Base-by-base conservation (phyloP, 257 asterid species). In the Ophiorrhiza pumila region DNA sequence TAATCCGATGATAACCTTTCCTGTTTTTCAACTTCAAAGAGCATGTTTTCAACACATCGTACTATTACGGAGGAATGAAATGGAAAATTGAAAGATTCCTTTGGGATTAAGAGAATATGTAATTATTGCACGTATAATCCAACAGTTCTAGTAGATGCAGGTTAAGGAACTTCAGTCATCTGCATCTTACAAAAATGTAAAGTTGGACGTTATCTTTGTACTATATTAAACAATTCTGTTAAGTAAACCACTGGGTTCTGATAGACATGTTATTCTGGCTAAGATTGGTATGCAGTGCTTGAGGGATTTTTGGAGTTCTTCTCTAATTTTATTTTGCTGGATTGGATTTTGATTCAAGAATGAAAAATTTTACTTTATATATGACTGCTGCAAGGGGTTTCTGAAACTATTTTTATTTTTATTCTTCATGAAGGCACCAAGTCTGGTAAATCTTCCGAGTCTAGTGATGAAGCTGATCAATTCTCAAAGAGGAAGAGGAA, bases 401-500 rank as follows among this genome's bases (percentile, higher is more conserved):
- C 23, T 68, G 15, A 11, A 31, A 13, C 34, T 34, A 2, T 1
- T 63, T 34, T 23, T n/a, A n/a, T n/a, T 25, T 14, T 14, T 58
- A 45, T 29, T 25, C 37, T 45, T 37, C 18, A 7, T 66, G 59
- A 52, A 89, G 97, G 89, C 71, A 27, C 80, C 77, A 83, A 82
- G 37, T 35, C 83, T 56, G 74, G 57, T 9, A 88, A 83, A 25
- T 18, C 78, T 64, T 41, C 64, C 43, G 91, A 86, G 73, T 84
- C 90, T 50, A 88, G 80, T 41, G 88, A 82, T 65, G 90, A 90
- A 46, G 59, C 79, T 81, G 96, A 82, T 3, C 91, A 87, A 77
- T 82, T 90, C 72, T 85, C 91, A 5, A 95, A 89, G 73, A 84
- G 96, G 75, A 95, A 92, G 88, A 89, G 98, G 89, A 95, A 89